Evolutionary conservation across 1,284 basidiomycete species (phyloP), one percentile per base, ranked within the genome.

Genomic region (Austroboletus niveus): DNA sequence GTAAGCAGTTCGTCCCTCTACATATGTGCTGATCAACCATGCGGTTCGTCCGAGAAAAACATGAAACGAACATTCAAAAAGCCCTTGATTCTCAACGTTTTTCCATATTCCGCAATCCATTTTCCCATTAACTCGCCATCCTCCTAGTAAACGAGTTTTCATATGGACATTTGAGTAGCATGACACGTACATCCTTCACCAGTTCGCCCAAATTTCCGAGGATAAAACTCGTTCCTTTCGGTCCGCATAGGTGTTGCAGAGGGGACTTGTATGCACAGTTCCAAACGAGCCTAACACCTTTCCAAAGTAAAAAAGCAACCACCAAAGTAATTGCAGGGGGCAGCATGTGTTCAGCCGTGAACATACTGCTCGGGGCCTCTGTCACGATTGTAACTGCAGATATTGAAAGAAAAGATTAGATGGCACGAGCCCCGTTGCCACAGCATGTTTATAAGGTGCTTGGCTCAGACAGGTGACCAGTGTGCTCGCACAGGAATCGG

Each of bases 41-140:
- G 14, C 29, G 15, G 27, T 12, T 15, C 15, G 3, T 12, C 8
- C 12, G 8, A 20, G 1, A 10, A 27, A 22, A 17, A 29, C 35
- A 9, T 17, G 17, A 11, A 20, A 35, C 44, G 8, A 17, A 56
- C 45, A 12, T 15, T 42, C 0, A 51, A 30, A 3, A 80, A 57
- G 0, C 69, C 69, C 48, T 72, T 72, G 52, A 76, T 80, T 48
- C 64, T 74, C 43, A 84, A 60, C 1, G 76, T 80, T 3, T 59
- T 57, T 0, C 85, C 84, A 55, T 84, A 82, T 52, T 81, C 59
- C 24, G 70, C 56, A 0, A 74, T 58, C 85, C 85, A 88, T 55
- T 15, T 35, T 1, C 55, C 43, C 5, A 40, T 3, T 4, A 48
- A 15, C 12, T 2, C 9, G 4, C 20, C 29, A 22, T 34, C 17